These are phyloP conservation scores for Lodderomyces jiufengensis DNA, from an alignment of 1,139 yeast genomes.

Conservation along the genomic window DNA sequence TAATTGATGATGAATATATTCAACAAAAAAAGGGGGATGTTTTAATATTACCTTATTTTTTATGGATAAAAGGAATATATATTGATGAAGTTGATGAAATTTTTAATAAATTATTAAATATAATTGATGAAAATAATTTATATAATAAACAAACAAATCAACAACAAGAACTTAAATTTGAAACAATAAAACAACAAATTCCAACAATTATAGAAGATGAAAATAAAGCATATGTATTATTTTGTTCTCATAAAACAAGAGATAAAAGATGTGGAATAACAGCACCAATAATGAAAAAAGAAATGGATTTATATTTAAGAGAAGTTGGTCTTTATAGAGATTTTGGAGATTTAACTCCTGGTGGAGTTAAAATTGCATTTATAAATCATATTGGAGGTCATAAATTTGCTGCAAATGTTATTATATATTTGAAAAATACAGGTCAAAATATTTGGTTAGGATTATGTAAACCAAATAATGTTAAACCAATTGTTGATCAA, in stretches of 20 bases:
- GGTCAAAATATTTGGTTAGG: constrained; percentile 90
- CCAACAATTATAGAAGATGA: constrained; percentile 22
- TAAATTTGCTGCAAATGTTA: constrained; percentile 85
- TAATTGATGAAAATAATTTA: neutral
- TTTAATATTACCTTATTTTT: constrained; percentile 71
- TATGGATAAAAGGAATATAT: constrained; percentile 59
- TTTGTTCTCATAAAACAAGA: constrained; percentile 87
- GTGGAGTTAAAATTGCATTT: constrained; percentile 67
- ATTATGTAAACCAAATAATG: constrained; percentile 74
- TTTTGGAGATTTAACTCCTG: constrained; percentile 63
- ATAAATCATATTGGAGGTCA: constrained; percentile 95
- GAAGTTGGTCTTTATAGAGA: constrained; percentile 73
- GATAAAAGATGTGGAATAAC: constrained; percentile 93
- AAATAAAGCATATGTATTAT: constrained; percentile 57
- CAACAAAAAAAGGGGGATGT: constrained; percentile 51
- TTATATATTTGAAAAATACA: constrained; percentile 59
- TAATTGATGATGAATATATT: constrained; percentile 39
- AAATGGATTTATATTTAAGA: constrained; percentile 69
- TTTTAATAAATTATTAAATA: constrained; percentile 32
- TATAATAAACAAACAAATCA: constrained; percentile 26
- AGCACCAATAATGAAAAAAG: constrained; percentile 86
- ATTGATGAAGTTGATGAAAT: constrained; percentile 42
- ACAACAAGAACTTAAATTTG: neutral
- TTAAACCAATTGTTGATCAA: constrained; percentile 68
- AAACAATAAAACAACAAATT: constrained; percentile 3